Conservation (phyloP, 805 yeast genomes). For the Sugiyamaella qingdaonensis region DNA sequence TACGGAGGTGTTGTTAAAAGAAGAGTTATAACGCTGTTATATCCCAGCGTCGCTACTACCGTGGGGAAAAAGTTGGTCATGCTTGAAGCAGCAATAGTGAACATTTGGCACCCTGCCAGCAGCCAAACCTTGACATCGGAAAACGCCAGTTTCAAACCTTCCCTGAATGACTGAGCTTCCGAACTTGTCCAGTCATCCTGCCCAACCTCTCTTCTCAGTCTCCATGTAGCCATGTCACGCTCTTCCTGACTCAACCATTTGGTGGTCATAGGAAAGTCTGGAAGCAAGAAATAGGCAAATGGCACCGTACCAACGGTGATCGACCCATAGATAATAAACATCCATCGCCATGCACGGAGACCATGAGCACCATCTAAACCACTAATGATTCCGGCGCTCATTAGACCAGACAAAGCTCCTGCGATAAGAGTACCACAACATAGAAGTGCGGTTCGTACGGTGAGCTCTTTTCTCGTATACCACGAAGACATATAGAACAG, state of each 20-base stretch:
- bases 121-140: slow-evolving; percentile 24
- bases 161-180: background rate
- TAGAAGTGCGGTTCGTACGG: slow-evolving; percentile 34
- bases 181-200: slow-evolving; percentile 1
- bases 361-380: slow-evolving; percentile 39
- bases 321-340: slow-evolving; percentile 46
- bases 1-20: slow-evolving; percentile 60
- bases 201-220: slow-evolving; percentile 15
- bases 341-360: slow-evolving; percentile 46
- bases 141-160: slow-evolving; percentile 17
- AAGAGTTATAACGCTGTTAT: slow-evolving; percentile 45
- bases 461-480: slow-evolving; percentile 40
- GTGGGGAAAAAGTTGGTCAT: slow-evolving; percentile 61
- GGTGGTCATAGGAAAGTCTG: slow-evolving; percentile 47
- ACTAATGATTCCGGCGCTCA: slow-evolving; percentile 42
- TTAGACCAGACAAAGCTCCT: slow-evolving; percentile 49
- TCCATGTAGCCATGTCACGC: slow-evolving; percentile 13
- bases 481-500: slow-evolving; percentile 34
- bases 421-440: slow-evolving; percentile 46
- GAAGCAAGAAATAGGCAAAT: slow-evolving; percentile 39
- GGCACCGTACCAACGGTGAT: slow-evolving; percentile 31
- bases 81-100: slow-evolving; percentile 51
- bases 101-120: slow-evolving; percentile 16
- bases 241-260: slow-evolving; percentile 17
- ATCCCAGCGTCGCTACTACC: slow-evolving; percentile 54